Evolutionary conservation across 257 asterid species (phyloP).

Genomic region (Linaria vulgaris): DNA sequence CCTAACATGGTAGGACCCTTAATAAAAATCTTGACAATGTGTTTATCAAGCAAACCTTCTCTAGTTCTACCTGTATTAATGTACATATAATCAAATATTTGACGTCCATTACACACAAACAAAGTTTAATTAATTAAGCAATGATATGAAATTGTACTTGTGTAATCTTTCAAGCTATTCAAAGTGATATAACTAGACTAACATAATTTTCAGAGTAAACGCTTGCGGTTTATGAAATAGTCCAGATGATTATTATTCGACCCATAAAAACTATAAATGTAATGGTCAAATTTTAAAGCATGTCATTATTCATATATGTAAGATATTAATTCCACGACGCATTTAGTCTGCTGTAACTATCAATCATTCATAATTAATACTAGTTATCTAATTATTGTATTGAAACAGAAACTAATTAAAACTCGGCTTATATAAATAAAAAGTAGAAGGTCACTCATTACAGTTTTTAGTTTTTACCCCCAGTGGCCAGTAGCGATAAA

Average conservation of each 20-base stretch:
- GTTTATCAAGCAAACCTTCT: constrained; percentile 19
- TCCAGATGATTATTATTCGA: neutral
- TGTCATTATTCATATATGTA: no score
- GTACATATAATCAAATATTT: neutral
- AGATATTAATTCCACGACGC: no score
- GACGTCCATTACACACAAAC: neutral
- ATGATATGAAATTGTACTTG: constrained; percentile 23
- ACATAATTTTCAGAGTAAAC: constrained; percentile 2
- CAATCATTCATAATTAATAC: no score
- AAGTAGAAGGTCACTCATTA: no score
- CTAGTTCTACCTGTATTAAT: constrained; percentile 16
- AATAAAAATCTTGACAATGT: neutral
- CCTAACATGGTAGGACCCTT: constrained; percentile 61
- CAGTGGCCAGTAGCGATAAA: no score
- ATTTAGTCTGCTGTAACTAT: no score
- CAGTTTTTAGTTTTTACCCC: no score
- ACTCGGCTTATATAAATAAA: no score
- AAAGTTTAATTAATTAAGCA: neutral
- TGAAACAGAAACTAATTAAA: no score
- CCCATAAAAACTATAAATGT: no score
- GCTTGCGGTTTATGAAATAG: neutral
- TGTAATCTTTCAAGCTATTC: constrained; percentile 19
- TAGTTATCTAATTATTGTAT: no score
- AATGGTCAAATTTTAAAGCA: no score
- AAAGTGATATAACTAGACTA: neutral